phyloP scores from a whole-genome alignment of 257 asterid genomes.

The Solanum sparsipilum region DNA sequence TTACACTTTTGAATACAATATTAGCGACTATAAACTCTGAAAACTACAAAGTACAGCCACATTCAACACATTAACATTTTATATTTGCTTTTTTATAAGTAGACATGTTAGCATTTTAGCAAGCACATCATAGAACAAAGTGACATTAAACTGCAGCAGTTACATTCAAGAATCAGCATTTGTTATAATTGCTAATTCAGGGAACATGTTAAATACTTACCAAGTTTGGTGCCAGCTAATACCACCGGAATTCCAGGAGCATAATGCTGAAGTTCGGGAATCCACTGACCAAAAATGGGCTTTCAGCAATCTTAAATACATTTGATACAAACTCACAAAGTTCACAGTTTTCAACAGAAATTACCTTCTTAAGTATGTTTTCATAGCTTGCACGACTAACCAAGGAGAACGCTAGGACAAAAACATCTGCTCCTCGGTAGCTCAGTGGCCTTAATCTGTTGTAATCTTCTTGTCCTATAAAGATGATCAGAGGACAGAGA shows the following conservation, averaged over 20 bases:
- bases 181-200: not conserved
- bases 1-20: not conserved
- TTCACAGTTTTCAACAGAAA: not conserved
- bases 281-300: conserved; percentile 53
- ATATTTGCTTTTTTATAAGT: not conserved
- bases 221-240: conserved; percentile 82
- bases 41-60: not conserved
- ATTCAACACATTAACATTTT: not conserved
- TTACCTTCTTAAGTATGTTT: conserved; percentile 80
- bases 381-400: conserved; percentile 97
- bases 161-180: not conserved
- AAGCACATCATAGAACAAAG: not conserved
- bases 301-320: conserved; percentile 1
- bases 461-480: conserved; percentile 89
- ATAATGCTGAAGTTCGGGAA: conserved; percentile 89
- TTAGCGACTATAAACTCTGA: not conserved
- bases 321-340: not conserved
- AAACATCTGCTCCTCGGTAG: conserved; percentile 92
- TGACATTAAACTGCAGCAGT: not conserved
- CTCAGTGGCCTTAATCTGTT: conserved; percentile 93
- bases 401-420: conserved; percentile 78
- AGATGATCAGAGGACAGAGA: conserved; percentile 9
- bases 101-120: not conserved
- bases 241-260: conserved; percentile 83
- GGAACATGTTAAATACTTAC: conserved; percentile 21